Base-by-base conservation (phyloP, 257 asterid species). In the Gardenia jasminoides region DNA sequence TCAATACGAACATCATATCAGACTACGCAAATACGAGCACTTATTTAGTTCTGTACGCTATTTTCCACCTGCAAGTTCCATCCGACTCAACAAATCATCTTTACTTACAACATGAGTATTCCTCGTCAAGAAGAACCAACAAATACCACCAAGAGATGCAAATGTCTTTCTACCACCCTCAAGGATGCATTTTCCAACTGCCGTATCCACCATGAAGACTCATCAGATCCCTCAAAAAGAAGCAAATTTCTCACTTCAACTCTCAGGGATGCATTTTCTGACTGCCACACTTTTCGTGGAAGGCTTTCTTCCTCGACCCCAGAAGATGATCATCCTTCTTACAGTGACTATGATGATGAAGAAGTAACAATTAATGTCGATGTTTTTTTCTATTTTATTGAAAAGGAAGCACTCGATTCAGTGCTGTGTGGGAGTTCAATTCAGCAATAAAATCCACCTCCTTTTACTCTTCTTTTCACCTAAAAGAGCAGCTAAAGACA, bases 121-220 rank as follows among this genome's bases (percentile, higher is more conserved):
- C 88, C 77, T 79, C 82, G 80, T 76, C 87, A 82, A 39, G 91
- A 87, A 89, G 88, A 89, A 64, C 80, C 82, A 65, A 74, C 83
- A 79, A 82, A 79, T 81, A 85, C 88, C 17, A 82, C 87, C 26
- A 86, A 84, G 82, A 89, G 82, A 77, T 89, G 92, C 90, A 90
- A 85, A 76, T 88, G 73, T 85, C 82, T 90, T 72, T 82, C 93
- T 13, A 80, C 88, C 73, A 76, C 86, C 58, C 78, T 89, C 61
- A 91, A 85, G 86, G 88, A 85, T 76, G 86, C 88, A 44, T 86
- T 90, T 74, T 67, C 89, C 74, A 88, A 78, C 67, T 90, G 94
- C 84, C 86, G 75, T 44, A 74, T 80, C 66, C 88, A 78, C 80
- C 75, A 52, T 28, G 56, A 74, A 39, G 76, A 39, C 3, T 41